Evolutionary conservation across 495 filamentous ascomycete species (phyloP).

Genomic region (Lindgomyces ingoldianus): DNA sequence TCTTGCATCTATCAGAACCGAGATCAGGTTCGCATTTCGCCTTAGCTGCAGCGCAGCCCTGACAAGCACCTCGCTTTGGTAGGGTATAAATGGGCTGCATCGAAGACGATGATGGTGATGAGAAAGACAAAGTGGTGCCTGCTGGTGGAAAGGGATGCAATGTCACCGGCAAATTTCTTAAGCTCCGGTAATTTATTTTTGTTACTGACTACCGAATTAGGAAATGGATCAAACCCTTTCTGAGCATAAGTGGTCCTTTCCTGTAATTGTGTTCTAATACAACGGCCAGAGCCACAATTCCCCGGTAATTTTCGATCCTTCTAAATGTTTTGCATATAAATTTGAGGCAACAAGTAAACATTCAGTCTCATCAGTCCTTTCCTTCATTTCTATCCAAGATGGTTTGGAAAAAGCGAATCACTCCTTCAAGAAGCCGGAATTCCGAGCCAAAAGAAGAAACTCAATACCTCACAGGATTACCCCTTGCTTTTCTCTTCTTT

Average conservation of each 20-base stretch:
- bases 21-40: conserved; percentile 19
- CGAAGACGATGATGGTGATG: neutral
- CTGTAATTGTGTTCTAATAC: neutral
- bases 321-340: too few relatives aligned
- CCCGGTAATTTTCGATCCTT: neutral
- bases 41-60: conserved; percentile 10
- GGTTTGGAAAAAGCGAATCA: too few relatives aligned
- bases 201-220: neutral
- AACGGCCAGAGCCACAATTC: neutral
- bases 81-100: conserved; percentile 1
- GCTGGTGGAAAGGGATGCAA: neutral
- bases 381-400: too few relatives aligned
- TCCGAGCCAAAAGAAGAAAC: neutral
- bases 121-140: neutral
- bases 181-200: neutral
- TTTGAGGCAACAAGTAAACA: too few relatives aligned
- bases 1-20: conserved; percentile 18
- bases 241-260: too few relatives aligned
- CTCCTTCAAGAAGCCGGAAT: too few relatives aligned
- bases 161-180: neutral
- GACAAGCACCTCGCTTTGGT: conserved; percentile 11
- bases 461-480: neutral
- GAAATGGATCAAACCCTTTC: too few relatives aligned
- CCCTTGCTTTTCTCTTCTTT: neutral
- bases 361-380: too few relatives aligned